Base-by-base conservation (phyloP, 805 yeast species). In the Maudiozyma saulgeensis region DNA sequence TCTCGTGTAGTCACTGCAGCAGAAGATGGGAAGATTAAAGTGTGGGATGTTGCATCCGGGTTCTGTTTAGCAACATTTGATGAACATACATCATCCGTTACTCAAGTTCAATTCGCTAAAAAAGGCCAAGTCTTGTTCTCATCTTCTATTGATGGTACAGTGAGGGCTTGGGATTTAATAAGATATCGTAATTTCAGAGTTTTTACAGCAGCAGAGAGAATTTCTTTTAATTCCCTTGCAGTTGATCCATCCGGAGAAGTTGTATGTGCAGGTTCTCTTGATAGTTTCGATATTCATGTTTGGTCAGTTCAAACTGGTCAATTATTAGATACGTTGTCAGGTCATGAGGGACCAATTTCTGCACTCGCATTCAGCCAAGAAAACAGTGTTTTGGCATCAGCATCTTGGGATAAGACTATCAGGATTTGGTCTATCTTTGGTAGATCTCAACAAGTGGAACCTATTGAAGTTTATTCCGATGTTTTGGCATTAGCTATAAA, bases 231-330 rank as follows among this genome's bases (percentile, higher is more conserved):
- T 46, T 79, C 88, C 47, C 69, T 93, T 52, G 98, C 98, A 0
- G 96, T 89, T 41, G 99, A 93, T 66, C 96, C 98, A 28, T 84
- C 95, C 61, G 99, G 98, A 32, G 99, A 93, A 68, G 82, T 93
- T 46, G 93, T 93, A 2, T 89, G 93, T 61, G 99, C 97, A 3
- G 96, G 96, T 1, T 86, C 96, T 3, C 73, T 82, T 41, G 96
- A 90, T 62, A 84, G 83, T 53, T 93, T 82, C 68, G 96, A 87
- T 50, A 86, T 93, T 51, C 90, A 86, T 62, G 88, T 93, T 34
- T 93, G 99, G 99, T 87, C 96, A 6, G 97, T 93, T 1, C 98
- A 93, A 71, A 90, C 97, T 0, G 84, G 95, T 1, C 96, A 90
- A 64, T 71, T 93, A 44, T 76, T 93, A 48, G 99, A 93, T 62